Base-by-base conservation (phyloP, 371 early-diverging fungal genomes). In the Dichotomocladium elegans region DNA sequence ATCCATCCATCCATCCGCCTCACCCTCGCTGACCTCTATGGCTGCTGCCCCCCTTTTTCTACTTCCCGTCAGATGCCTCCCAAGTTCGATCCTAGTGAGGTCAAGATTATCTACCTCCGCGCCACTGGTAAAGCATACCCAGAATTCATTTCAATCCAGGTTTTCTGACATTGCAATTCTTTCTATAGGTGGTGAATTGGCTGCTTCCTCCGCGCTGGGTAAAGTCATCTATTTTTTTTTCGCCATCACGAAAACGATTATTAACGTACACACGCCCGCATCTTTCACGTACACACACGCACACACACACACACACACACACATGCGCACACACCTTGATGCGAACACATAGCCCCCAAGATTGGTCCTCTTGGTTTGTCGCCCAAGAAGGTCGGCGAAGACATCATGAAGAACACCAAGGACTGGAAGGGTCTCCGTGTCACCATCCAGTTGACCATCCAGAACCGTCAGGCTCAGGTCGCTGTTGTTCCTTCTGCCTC, bases 381-480 rank as follows among this genome's bases (percentile, higher is more conserved):
- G 48, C 99, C 99, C 81, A 99, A 99, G 89, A 98, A 98, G 88
- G 95, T 99, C 66, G 99, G 99, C 82, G 99, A 99, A 85, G 99
- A 99, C 80, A 98, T 99, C 64, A 98, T 96, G 83, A 99, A 99
- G 91, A 96, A 94, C 68, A 99, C 99, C 68, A 84, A 89, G 75
- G 98, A 95, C 69, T 99, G 92, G 91, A 97, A 96, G 87, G 96
- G 99, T 83, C 89, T 99, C 54, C 92, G 95, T 75, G 90, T 99
- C 69, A 95, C 98, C 63, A 99, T 99, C 57, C 85, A 91, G 78
- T 85, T 99, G 79, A 91, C 94, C 72, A 96, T 99, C 63, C 98
- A 99, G 85, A 98, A 98, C 90, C 95, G 99, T 89, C 98, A 99
- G 81, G 99, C 99, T 59, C 86, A 93, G 51, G 93, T 99, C 62